These are phyloP conservation scores for Exidia glandulosa DNA, from an alignment of 768 basidiomycete species.

Conservation along the genomic window DNA sequence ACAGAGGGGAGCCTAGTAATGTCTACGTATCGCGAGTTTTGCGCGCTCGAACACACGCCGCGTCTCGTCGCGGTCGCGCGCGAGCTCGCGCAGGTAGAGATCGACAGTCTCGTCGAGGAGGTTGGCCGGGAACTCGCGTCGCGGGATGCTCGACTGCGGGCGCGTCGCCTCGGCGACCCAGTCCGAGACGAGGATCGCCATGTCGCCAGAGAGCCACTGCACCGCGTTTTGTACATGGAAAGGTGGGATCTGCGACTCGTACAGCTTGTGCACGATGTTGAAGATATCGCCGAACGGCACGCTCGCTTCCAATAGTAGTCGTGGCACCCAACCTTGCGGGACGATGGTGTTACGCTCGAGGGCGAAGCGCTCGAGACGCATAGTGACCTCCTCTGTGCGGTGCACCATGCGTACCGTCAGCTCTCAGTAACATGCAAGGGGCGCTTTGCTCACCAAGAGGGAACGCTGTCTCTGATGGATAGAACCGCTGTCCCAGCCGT, in stretches of 20 bases:
- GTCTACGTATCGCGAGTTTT: constrained; percentile 56
- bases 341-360: constrained; percentile 46
- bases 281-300: constrained; percentile 76
- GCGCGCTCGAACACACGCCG: constrained; percentile 55
- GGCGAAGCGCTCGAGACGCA: constrained; percentile 64
- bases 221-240: constrained; percentile 75
- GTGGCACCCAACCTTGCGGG: constrained; percentile 72
- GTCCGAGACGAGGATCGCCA: constrained; percentile 67
- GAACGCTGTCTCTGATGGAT: constrained; percentile 84
- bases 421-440: neutral
- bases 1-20: constrained; percentile 41
- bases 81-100: constrained; percentile 62
- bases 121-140: constrained; percentile 65
- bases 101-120: constrained; percentile 64
- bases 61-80: constrained; percentile 50
- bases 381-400: constrained; percentile 57
- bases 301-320: constrained; percentile 67
- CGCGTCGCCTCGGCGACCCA: constrained; percentile 73
- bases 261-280: constrained; percentile 77
- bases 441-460: constrained; percentile 55
- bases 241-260: constrained; percentile 80
- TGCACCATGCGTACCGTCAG: neutral
- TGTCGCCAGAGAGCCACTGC: constrained; percentile 69
- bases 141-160: constrained; percentile 51
- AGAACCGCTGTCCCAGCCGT: constrained; percentile 74